Base-by-base conservation (phyloP, 2,329 filamentous ascomycete species). In the Venturia effusa region DNA sequence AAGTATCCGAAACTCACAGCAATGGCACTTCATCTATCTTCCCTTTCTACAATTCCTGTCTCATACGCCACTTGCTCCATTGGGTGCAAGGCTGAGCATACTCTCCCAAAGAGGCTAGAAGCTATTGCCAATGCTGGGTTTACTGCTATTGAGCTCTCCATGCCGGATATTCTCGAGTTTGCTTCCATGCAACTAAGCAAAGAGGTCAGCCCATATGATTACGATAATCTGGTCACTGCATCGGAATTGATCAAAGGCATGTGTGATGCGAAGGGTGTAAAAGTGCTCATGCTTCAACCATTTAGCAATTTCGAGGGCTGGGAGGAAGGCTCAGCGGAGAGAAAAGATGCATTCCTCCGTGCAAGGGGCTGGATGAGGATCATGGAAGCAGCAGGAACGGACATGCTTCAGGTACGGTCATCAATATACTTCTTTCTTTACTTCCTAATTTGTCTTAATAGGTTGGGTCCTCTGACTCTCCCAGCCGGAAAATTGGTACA, bases 281-380 rank as follows among this genome's bases (percentile, higher is more conserved):
- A 80, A 41, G 81, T 92, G 64, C 80, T 92, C 72, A 87, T 91
- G 78, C 74, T 92, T 6, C 88, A 92, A 69, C 88, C 88, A 0
- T 92, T 92, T 69, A 77, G 84, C 19, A 89, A 91, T 68, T 91
- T 90, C 65, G 88, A 92, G 69, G 89, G 88, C 1, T 92, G 88
- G 88, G 76, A 80, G 0, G 77, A 78, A 48, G 84, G 78, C 0
- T 84, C 82, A 1, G 69, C 76, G 0, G 82, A 88, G 71, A 77
- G 87, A 3, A 74, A 83, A 5, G 83, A 88, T 61, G 87, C 85
- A 0, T 88, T 88, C 67, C 74, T 76, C 0, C 79, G 86, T 30
- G 88, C 86, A 0, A 74, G 73, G 7, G 87, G 86, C 0, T 92
- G 88, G 88, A 82, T 88, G 60, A 75, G 80, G 10, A 83, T 92